Evolutionary conservation across 805 yeast genomes (phyloP).

Genomic region (Cyberlindnera maclurae): DNA sequence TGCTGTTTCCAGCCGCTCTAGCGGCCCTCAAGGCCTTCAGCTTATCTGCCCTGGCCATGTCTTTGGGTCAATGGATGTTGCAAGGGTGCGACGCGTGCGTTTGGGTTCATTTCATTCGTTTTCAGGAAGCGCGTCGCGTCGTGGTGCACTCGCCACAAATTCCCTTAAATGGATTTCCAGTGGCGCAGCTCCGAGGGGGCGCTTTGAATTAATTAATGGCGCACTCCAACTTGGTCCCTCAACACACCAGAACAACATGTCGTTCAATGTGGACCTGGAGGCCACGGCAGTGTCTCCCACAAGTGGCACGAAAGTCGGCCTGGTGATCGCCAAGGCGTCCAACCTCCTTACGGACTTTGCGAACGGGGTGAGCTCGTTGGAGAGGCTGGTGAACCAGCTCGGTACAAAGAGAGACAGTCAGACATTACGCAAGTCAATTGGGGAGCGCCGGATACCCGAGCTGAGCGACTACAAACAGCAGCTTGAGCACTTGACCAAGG

Average conservation of each 20-base stretch:
- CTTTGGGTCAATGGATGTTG: too few relatives aligned
- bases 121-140: too few relatives aligned
- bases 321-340: slow-evolving; percentile 22
- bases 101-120: too few relatives aligned
- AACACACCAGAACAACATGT: too few relatives aligned
- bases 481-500: slow-evolving; percentile 27
- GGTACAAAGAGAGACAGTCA: slow-evolving; percentile 41
- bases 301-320: slow-evolving; percentile 10
- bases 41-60: slow-evolving; percentile 37
- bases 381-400: slow-evolving; percentile 39
- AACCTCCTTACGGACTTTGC: slow-evolving; percentile 34
- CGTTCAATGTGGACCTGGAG: slow-evolving; percentile 26
- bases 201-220: too few relatives aligned
- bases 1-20: slow-evolving; percentile 43
- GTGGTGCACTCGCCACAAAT: too few relatives aligned
- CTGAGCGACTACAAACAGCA: slow-evolving; percentile 24
- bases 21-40: slow-evolving; percentile 59
- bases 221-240: too few relatives aligned
- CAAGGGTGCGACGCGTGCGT: too few relatives aligned
- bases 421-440: slow-evolving; percentile 28
- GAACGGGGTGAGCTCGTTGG: slow-evolving; percentile 41
- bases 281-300: slow-evolving; percentile 16
- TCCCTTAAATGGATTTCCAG: too few relatives aligned
- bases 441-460: slow-evolving; percentile 14
- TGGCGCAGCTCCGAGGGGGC: too few relatives aligned